Percentiles rank a stretch among this genome's conserved stretches.
Conservation (phyloP, 768 basidiomycete genomes). For the Dacryopinax primogenitus region DNA sequence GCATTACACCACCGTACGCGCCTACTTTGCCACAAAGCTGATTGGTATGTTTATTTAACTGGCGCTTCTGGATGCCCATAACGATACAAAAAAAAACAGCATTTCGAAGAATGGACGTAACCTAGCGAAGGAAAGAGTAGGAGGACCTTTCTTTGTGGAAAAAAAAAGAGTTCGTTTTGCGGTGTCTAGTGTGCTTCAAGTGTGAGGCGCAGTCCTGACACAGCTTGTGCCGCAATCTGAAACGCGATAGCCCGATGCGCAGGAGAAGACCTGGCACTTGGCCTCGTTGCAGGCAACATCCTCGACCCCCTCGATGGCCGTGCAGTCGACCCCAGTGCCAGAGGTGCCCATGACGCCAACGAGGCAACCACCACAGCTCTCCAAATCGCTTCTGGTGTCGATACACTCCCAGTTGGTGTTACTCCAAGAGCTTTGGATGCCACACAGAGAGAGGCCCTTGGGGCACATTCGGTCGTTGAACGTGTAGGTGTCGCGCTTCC, state of each 20-base stretch:
- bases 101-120: too few species aligned
- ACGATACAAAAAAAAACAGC: too few species aligned
- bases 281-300: slow-evolving; percentile 19
- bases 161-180: too few species aligned
- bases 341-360: slow-evolving; percentile 8
- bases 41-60: too few species aligned
- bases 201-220: slow-evolving; percentile 11
- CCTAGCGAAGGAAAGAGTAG: too few species aligned
- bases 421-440: slow-evolving; percentile 7
- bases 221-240: slow-evolving; percentile 10
- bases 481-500: slow-evolving; percentile 5
- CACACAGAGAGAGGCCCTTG: slow-evolving; percentile 8
- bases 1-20: too few species aligned
- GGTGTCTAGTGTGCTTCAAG: too few species aligned
- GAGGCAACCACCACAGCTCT: slow-evolving; percentile 24
- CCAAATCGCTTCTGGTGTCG: slow-evolving; percentile 19
- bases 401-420: slow-evolving; percentile 19
- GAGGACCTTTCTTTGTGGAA: too few species aligned
- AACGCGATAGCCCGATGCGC: slow-evolving; percentile 10
- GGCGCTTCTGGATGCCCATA: too few species aligned
- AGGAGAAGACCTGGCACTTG: slow-evolving; percentile 17
- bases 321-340: slow-evolving; percentile 21
- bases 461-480: slow-evolving; percentile 8
- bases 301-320: slow-evolving; percentile 18
- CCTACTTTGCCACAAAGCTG: too few species aligned